Conservation (phyloP, 495 filamentous ascomycete species). For the Hypomontagnella monticulosa region DNA sequence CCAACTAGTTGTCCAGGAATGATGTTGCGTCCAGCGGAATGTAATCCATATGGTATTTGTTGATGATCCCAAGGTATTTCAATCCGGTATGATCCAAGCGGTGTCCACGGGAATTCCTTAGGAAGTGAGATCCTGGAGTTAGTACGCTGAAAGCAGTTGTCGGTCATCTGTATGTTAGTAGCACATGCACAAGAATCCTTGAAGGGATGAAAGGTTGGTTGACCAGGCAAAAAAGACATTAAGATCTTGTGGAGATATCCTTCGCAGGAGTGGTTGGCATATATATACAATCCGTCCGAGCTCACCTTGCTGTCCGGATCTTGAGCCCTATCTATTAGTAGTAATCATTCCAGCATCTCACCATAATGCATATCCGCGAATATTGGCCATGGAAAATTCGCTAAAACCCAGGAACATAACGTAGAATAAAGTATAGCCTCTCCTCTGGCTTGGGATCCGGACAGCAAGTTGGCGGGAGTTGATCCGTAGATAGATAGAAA, state of each 20-base stretch:
- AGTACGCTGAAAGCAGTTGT: conserved; percentile 7
- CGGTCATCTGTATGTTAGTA: conserved; percentile 33
- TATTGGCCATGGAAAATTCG: conserved; percentile 41
- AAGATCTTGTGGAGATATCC: conserved; percentile 46
- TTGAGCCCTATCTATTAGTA: conserved; percentile 50
- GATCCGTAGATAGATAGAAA: conserved; percentile 42
- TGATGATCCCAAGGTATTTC: conserved; percentile 17
- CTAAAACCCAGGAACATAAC: conserved; percentile 31
- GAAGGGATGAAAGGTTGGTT: conserved; percentile 25
- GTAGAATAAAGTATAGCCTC: conserved; percentile 39
- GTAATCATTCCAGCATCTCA: conserved; percentile 44
- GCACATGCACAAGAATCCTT: conserved; percentile 41
- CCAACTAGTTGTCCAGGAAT: conserved; percentile 2
- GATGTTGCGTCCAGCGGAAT: conserved; percentile 18
- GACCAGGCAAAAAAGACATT: conserved; percentile 33
- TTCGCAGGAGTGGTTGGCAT: conserved; percentile 52
- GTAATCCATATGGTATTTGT: conserved; percentile 15
- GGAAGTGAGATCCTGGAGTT: conserved; percentile 15
- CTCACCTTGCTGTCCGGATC: conserved; percentile 63
- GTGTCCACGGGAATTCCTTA: conserved; percentile 2
- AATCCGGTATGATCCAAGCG: conserved; percentile 18
- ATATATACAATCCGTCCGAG: conserved; percentile 58
- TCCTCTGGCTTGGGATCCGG: conserved; percentile 45
- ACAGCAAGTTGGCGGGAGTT: conserved; percentile 48
- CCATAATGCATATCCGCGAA: conserved; percentile 41